Evolutionary conservation across 2,329 filamentous ascomycete species (phyloP).

Genomic region (Alternaria arborescens): DNA sequence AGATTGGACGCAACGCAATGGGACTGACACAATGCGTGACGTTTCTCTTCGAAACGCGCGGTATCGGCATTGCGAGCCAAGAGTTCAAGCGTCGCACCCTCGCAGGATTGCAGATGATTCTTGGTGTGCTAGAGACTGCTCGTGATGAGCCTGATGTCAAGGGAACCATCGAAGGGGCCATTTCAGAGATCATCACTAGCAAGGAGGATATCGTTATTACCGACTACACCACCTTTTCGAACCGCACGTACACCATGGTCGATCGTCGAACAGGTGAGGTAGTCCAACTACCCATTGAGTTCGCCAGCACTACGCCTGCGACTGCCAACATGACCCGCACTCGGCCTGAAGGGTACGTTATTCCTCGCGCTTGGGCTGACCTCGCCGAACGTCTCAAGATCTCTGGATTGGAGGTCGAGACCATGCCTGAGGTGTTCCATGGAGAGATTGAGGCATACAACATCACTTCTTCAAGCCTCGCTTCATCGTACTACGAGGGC

Average conservation of each 20-base stretch:
- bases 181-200: slow-evolving; percentile 35
- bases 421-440: slow-evolving; percentile 34
- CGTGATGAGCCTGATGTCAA: slow-evolving; percentile 40
- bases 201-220: slow-evolving; percentile 44
- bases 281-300: slow-evolving; percentile 46
- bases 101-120: slow-evolving; percentile 45
- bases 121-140: slow-evolving; percentile 47
- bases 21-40: slow-evolving; percentile 47
- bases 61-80: slow-evolving; percentile 48
- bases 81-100: slow-evolving; percentile 45
- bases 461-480: slow-evolving; percentile 43
- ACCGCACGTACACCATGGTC: slow-evolving; percentile 47
- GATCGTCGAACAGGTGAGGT: slow-evolving; percentile 42
- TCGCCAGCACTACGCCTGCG: slow-evolving; percentile 47
- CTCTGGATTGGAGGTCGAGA: slow-evolving; percentile 47
- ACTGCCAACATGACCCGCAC: slow-evolving; percentile 46
- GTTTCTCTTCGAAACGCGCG: slow-evolving; percentile 49
- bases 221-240: slow-evolving; percentile 36
- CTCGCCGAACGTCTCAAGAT: slow-evolving; percentile 44
- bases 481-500: slow-evolving; percentile 46
- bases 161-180: slow-evolving; percentile 39
- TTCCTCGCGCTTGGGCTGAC: slow-evolving; percentile 48
- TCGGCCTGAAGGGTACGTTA: slow-evolving; percentile 47
- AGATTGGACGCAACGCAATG: slow-evolving; percentile 51
- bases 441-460: slow-evolving; percentile 48